Evolutionary conservation across 352 stramenopile genomes (phyloP), one percentile per base, ranked within the genome.

Genomic region (Phytophthora europaea): DNA sequence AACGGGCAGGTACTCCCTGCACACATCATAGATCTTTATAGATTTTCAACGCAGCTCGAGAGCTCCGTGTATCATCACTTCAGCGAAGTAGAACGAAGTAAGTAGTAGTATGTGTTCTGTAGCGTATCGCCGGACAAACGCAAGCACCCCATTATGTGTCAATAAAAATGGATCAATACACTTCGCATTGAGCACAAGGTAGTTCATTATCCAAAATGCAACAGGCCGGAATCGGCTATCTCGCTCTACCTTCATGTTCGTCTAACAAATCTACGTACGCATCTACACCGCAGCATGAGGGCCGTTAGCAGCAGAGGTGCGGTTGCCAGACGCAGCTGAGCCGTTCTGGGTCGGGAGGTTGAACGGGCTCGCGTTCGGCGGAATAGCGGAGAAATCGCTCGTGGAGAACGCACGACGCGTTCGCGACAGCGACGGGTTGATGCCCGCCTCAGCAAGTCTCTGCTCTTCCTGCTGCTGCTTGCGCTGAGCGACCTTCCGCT

Each of bases 391-490:
- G 61, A 90, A 91, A 73, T 91, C 84, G 61, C 67, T 91, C 55
- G 77, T 89, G 38, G 85, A 93, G 64, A 85, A 85, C 13, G 84
- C 84, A 55, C 85, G 85, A 20, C 85, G 85, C 40, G 82, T 85
- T 50, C 76, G 82, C 26, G 78, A 78, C 12, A 91, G 72, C 13
- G 84, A 90, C 16, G 76, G 73, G 40, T 77, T 80, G 12, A 75
- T 75, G 16, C 73, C 76, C 20, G 67, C 64, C 26, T 78, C 60
- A 1, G 63, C 65, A n/a, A 70, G 60, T 70, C 55, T 61, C 45
- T 76, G 74, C 22, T 82, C 73, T 38, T 75, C 65, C 8, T 79
- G 61, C 23, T 83, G 72, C 61, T 71, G 73, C 40, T 83, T 75
- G 20, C 61, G 73, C 15, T 83, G 64, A 26, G 61, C 47, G 4